phyloP scores from a whole-genome alignment of 352 stramenopile genomes.

The Globisporangium perplexum region DNA sequence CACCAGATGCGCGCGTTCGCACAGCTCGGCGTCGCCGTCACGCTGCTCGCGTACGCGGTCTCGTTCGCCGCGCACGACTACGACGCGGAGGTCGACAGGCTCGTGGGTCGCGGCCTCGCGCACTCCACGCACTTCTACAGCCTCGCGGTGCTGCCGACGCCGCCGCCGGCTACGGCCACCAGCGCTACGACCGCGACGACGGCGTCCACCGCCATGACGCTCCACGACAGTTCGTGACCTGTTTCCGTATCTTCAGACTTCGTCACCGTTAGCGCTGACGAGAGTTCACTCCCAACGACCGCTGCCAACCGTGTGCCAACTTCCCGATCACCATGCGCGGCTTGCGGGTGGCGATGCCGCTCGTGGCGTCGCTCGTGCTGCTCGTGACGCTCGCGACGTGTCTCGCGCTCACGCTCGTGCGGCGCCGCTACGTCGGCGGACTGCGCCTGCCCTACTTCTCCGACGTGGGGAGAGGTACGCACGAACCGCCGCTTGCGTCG shows the following conservation, averaged over 20 bases:
- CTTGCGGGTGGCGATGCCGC: constrained; percentile 11
- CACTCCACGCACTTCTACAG: constrained; percentile 14
- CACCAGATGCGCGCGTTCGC: constrained; percentile 37
- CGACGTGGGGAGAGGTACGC: constrained; percentile 37
- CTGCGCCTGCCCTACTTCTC: constrained; percentile 57
- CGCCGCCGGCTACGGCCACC: not conserved
- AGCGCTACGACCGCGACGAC: too few species aligned
- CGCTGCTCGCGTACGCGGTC: constrained; percentile 45
- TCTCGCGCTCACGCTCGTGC: constrained; percentile 28
- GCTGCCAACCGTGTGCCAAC: too few species aligned
- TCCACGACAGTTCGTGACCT: too few species aligned
- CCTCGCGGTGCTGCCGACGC: constrained; percentile 9
- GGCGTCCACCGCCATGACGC: too few species aligned
- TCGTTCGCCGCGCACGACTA: constrained; percentile 37
- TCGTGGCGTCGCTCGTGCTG: constrained; percentile 31
- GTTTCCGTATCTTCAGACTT: too few species aligned
- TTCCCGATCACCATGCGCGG: too few species aligned
- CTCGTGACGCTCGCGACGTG: constrained; percentile 39
- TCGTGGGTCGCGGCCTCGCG: constrained; percentile 2
- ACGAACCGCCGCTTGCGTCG: too few species aligned
- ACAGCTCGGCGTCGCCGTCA: constrained; percentile 45
- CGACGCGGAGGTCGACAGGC: constrained; percentile 9
- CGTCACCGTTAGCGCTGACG: too few species aligned
- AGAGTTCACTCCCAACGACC: too few species aligned
- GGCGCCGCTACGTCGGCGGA: constrained; percentile 37